Conservation (phyloP, 2,329 filamentous ascomycete genomes). For the Colletotrichum sp. region DNA sequence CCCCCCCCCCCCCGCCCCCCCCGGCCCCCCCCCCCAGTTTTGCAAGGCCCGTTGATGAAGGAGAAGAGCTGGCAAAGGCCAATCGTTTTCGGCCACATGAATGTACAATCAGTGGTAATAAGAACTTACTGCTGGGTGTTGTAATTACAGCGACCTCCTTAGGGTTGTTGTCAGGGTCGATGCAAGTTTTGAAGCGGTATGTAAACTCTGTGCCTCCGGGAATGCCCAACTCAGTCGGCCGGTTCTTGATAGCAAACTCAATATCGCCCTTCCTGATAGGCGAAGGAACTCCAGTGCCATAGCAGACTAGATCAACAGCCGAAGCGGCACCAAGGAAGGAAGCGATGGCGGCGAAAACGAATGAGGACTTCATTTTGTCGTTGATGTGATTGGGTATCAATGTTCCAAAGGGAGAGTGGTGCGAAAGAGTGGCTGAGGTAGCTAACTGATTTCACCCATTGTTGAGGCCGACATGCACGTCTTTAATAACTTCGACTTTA, state of each 20-base stretch:
- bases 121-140: neutral
- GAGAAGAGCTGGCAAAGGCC: neutral
- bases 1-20: no score
- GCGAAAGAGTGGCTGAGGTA: neutral
- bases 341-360: neutral
- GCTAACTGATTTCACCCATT: neutral
- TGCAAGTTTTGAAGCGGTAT: neutral
- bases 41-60: neutral
- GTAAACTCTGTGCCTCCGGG: neutral
- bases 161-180: neutral
- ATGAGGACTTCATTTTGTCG: neutral
- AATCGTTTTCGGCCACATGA: rapidly evolving
- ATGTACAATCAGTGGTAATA: neutral
- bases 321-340: neutral
- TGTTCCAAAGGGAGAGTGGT: neutral
- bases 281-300: neutral
- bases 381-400: neutral
- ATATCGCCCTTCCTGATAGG: neutral
- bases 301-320: neutral
- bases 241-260: neutral
- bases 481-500: neutral
- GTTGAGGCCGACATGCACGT: neutral
- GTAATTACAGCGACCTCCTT: neutral
- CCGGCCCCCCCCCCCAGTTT: no score
- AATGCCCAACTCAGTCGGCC: neutral